A percentile compares a stretch with the other conserved stretches of the same genome.
Conservation (phyloP, 805 yeast genomes). For the Wilhelminamyces savonicus region DNA sequence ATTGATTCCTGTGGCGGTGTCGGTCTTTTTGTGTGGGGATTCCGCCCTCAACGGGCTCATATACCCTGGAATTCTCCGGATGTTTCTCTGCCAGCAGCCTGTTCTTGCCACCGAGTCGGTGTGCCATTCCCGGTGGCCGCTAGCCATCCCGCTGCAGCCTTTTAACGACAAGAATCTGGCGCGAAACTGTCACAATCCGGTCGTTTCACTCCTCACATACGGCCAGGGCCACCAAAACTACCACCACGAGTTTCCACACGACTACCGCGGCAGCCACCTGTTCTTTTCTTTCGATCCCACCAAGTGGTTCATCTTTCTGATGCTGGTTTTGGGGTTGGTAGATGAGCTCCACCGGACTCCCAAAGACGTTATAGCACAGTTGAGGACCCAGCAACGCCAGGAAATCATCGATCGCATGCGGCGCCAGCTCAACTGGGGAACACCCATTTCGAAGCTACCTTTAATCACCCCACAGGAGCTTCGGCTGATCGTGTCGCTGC, state of each 20-base stretch:
- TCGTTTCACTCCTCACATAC: conserved; percentile 60
- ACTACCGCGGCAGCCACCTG: conserved; percentile 69
- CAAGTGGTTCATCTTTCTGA: conserved; percentile 59
- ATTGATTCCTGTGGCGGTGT: conserved; percentile 21
- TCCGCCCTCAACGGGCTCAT: conserved; percentile 34
- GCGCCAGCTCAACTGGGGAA: conserved; percentile 85
- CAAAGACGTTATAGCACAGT: conserved; percentile 59
- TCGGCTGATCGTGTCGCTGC: conserved; percentile 28
- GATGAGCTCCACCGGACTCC: conserved; percentile 55
- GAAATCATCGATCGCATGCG: conserved; percentile 71
- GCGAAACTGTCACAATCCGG: conserved; percentile 53
- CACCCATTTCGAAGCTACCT: conserved; percentile 84
- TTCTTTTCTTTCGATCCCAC: conserved; percentile 84
- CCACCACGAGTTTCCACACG: conserved; percentile 94
- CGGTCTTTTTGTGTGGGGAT: conserved; percentile 22
- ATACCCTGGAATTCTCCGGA: conserved; percentile 72
- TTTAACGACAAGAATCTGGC: conserved; percentile 58
- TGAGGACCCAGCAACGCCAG: conserved; percentile 63
- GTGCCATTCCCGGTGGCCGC: conserved; percentile 67
- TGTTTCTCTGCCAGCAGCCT: conserved; percentile 71
- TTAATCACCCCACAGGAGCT: conserved; percentile 46
- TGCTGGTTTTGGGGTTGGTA: conserved; percentile 52
- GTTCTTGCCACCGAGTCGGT: conserved; percentile 73
- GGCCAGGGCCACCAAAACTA: conserved; percentile 93
- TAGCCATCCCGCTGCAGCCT: conserved; percentile 54